Evolutionary conservation across 2,329 filamentous ascomycete species (phyloP), one percentile per base, ranked within the genome.

Genomic region (Diplodia mutila): DNA sequence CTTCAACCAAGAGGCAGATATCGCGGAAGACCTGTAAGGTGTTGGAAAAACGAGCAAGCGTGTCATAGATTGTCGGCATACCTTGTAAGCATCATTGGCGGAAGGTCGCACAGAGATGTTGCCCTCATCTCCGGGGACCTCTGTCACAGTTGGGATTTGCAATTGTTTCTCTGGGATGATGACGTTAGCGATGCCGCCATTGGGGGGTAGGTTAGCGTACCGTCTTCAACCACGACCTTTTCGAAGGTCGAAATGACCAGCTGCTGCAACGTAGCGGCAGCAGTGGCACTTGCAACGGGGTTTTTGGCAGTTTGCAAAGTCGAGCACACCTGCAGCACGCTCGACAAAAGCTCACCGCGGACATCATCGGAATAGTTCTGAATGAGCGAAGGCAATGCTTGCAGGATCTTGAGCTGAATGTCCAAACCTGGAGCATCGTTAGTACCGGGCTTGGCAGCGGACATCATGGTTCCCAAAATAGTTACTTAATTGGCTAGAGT

Each of bases 241-340:
- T 98, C 95, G 79, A 97, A 98, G 0, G 97, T 91, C 0, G 92
- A 91, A 37, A 95, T 92, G 8, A 98, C 90, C 16, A 99, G 86
- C 78, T 98, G 95, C 79, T 97, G 94, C 65, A 99, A 83, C 2
- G 95, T 98, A n/a, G 95, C 95, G 29, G 94, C 93, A 11, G 95
- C 95, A 1, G 96, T 98, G 73, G 96, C 96, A 76, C 94, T 96
- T 72, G 99, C 93, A 63, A 97, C 93, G 29, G 90, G 89, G 81
- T 94, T 96, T 80, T 97, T 98, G 79, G 91, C 95, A 67, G 89
- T 90, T 79, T 98, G 94, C 59, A 99, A 81, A 61, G 92, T 90
- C 69, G 95, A 95, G 80, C 95, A 98, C 76, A 97, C 92, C 76
- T 97, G 94, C 71, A 99, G 81, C 0, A 92, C 88, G 11, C 88